These are phyloP conservation scores for Cynara cardunculus DNA, from an alignment of 129 eudicot species.

Conservation along the genomic window DNA sequence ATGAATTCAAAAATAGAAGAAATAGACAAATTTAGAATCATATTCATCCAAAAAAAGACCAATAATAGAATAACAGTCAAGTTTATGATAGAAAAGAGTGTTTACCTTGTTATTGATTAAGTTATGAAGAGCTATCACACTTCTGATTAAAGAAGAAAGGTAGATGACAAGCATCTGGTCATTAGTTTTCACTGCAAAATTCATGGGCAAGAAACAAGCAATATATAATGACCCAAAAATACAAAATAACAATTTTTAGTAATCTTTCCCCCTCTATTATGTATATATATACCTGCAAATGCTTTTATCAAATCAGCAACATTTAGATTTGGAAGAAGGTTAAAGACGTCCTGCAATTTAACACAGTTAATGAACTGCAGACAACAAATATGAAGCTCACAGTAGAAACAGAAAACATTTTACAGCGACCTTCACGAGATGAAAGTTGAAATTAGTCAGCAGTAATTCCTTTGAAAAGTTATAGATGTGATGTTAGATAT, in stretches of 20 bases:
- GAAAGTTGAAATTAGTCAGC: neutral
- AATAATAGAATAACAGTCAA: too few species aligned
- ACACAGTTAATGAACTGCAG: neutral
- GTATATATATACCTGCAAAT: slow-evolving; percentile 59
- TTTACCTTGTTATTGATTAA: slow-evolving; percentile 92
- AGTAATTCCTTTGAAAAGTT: neutral
- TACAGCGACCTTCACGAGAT: neutral
- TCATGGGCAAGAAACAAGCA: neutral
- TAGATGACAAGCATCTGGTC: slow-evolving; percentile 98
- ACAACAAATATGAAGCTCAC: neutral
- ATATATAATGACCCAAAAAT: neutral
- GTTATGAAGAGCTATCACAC: slow-evolving; percentile 96
- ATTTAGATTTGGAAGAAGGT: slow-evolving; percentile 86
- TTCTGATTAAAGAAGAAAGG: slow-evolving; percentile 87
- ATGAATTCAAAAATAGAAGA: neutral
- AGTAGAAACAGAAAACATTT: neutral
- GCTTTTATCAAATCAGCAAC: slow-evolving; percentile 87
- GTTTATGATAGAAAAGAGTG: neutral
- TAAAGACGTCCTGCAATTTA: slow-evolving; percentile 83
- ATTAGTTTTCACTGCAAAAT: slow-evolving; percentile 82
- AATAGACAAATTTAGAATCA: neutral
- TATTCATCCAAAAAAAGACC: too few species aligned
- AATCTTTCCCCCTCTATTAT: neutral
- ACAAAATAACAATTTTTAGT: neutral
- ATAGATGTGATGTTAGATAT: neutral